These are phyloP conservation scores for Asterionellopsis glacialis DNA, from an alignment of 108 stramenopile species.

Conservation along the genomic window DNA sequence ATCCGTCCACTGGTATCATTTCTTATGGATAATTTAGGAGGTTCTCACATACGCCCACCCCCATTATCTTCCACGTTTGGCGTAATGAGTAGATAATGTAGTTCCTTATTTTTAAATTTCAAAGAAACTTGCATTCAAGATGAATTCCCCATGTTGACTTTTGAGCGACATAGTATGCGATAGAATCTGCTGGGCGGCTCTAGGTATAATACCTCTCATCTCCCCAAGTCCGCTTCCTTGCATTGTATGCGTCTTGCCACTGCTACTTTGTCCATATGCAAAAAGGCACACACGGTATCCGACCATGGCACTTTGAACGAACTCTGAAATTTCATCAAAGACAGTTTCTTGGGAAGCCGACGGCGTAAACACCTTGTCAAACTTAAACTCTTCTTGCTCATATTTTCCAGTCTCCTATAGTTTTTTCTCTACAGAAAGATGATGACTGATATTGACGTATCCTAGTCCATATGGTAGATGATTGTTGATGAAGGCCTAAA, in stretches of 20 bases:
- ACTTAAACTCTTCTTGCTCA: slow-evolving; percentile 38
- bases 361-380: slow-evolving; percentile 84
- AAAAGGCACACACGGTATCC: slow-evolving; percentile 86
- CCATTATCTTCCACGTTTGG: no score
- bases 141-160: slow-evolving; percentile 40
- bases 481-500: no score
- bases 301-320: slow-evolving; percentile 91
- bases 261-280: slow-evolving; percentile 70
- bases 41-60: no score
- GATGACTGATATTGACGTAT: no score
- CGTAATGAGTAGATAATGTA: slow-evolving; percentile 23
- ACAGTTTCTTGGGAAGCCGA: slow-evolving; percentile 71
- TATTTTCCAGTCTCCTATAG: no score
- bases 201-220: slow-evolving; percentile 90
- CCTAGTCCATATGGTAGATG: no score
- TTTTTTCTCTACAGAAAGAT: no score
- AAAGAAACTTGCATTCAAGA: slow-evolving; percentile 42
- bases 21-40: no score
- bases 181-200: slow-evolving; percentile 77
- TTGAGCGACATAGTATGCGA: slow-evolving; percentile 11
- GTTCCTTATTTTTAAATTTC: slow-evolving; percentile 16
- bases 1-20: no score
- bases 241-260: slow-evolving; percentile 61
- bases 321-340: slow-evolving; percentile 87
- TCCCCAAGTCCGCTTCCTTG: slow-evolving; percentile 52